Base-by-base conservation (phyloP, 179 eudicot species). In the Silene noctiflora region DNA sequence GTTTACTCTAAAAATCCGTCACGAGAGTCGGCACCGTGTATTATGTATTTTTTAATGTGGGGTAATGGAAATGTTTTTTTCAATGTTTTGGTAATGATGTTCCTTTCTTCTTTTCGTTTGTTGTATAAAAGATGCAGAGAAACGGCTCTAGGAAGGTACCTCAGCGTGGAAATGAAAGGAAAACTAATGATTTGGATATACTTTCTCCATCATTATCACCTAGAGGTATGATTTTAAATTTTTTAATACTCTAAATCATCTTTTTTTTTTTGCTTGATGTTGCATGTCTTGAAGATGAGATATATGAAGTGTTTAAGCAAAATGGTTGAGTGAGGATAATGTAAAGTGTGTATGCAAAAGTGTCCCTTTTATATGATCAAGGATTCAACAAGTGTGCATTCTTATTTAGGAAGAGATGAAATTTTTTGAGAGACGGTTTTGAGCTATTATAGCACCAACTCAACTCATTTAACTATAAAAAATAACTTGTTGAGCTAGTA, bases 91-190 rank as follows among this genome's bases (percentile, higher is more conserved):
- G 60, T 78, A 46, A 78, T 71, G 60, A 29, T 56, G 56, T 39
- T 56, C 55, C 10, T 70, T 76, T 53, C 24, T 25, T 19, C 20
- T 33, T 20, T 65, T 25, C 29, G n/a, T 62, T 4, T 25, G 56
- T 75, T 48, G 4, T 12, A n/a, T 20, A 78, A 78, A 85, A 92
- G 89, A 80, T 91, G 84, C 97, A 89, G 85, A 90, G 94, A 79
- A 91, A 78, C 74, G 79, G 84, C 70, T 83, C 92, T 63, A 89
- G 90, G 62, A 91, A 94, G 53, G 83, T 78, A 59, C 66, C 85
- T 48, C 80, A 76, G 9, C 77, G 81, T 77, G 70, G 78, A 42
- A 33, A 61, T 6, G 83, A 76, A 59, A 76, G 76, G 69, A 80
- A 79, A 75, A 58, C 56, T 12, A 83, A 29, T 70, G 78, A 83